These are phyloP conservation scores for Neckera pumila DNA, from an alignment of 225 moss, liverwort and hornwort species.

Conservation along the genomic window DNA sequence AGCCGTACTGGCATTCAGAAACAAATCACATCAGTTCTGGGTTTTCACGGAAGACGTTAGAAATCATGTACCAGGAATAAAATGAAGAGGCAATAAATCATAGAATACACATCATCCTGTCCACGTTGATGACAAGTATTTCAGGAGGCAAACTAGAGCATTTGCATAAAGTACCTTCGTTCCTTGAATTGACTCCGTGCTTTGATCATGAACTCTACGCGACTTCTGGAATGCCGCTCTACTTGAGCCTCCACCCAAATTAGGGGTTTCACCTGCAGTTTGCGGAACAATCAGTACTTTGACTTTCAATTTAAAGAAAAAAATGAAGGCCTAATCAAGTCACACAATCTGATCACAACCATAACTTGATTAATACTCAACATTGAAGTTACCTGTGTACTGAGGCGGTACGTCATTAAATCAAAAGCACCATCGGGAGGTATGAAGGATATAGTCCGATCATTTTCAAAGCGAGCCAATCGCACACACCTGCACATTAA, in stretches of 20 bases:
- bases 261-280: conserved; percentile 65
- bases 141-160: not conserved
- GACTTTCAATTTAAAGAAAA: not conserved
- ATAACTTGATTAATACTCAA: not conserved
- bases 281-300: not conserved
- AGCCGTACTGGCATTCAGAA: conserved; percentile 57
- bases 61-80: not conserved
- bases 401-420: conserved; percentile 97
- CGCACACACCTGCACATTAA: conserved; percentile 67
- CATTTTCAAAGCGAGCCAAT: conserved; percentile 89
- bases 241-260: conserved; percentile 99
- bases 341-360: not conserved
- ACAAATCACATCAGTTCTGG: not conserved
- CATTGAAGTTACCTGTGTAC: conserved; percentile 61
- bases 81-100: not conserved
- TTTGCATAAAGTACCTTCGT: conserved; percentile 41
- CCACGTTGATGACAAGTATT: not conserved
- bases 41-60: not conserved
- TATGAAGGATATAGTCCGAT: conserved; percentile 97
- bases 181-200: conserved; percentile 96
- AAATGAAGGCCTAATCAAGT: not conserved
- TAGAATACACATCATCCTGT: not conserved
- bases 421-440: conserved; percentile 99
- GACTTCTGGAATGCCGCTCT: conserved; percentile 93
- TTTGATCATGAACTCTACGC: conserved; percentile 96